Evolutionary conservation across 1,284 basidiomycete genomes (phyloP).

Genomic region (Psilocybe mexicana): DNA sequence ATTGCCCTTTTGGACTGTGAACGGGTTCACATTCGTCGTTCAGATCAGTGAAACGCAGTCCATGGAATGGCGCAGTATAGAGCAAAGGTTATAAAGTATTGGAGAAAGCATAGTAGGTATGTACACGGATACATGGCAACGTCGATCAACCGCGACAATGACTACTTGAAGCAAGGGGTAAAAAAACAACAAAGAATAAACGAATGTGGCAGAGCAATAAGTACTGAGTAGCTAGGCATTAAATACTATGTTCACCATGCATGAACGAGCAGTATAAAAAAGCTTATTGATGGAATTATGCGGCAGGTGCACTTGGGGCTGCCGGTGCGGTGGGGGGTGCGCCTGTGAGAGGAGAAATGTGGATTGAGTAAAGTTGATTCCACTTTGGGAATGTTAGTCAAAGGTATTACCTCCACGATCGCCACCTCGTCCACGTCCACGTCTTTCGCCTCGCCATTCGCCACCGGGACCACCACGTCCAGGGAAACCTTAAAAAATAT

Average conservation of each 20-base stretch:
- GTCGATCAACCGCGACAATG: not conserved
- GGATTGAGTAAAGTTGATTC: not conserved
- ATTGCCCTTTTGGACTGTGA: too few relatives aligned
- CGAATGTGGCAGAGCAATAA: conserved; percentile 9
- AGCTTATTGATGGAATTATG: conserved; percentile 5
- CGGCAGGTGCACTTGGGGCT: conserved; percentile 15
- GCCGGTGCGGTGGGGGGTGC: conserved; percentile 15
- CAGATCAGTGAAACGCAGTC: too few relatives aligned
- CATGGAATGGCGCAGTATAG: too few relatives aligned
- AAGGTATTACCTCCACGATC: conserved; percentile 17
- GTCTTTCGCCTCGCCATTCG: conserved; percentile 20
- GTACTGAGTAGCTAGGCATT: conserved; percentile 2
- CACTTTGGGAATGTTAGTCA: not conserved
- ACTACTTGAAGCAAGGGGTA: conserved; percentile 15
- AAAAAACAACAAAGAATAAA: conserved; percentile 10
- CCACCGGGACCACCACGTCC: conserved; percentile 10
- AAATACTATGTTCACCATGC: conserved; percentile 6
- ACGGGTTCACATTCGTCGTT: too few relatives aligned
- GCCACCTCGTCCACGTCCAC: conserved; percentile 18
- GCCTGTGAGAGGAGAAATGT: not conserved
- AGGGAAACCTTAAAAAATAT: not conserved
- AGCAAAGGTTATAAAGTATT: not conserved
- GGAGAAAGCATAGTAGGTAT: conserved; percentile 1
- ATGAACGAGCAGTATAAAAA: not conserved
- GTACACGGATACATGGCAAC: conserved; percentile 20